Percentiles rank a stretch among this genome's conserved stretches.
These are phyloP conservation scores for Apiospora rasikravindrae DNA, from an alignment of 2,329 filamentous ascomycete genomes.

Conservation along the genomic window DNA sequence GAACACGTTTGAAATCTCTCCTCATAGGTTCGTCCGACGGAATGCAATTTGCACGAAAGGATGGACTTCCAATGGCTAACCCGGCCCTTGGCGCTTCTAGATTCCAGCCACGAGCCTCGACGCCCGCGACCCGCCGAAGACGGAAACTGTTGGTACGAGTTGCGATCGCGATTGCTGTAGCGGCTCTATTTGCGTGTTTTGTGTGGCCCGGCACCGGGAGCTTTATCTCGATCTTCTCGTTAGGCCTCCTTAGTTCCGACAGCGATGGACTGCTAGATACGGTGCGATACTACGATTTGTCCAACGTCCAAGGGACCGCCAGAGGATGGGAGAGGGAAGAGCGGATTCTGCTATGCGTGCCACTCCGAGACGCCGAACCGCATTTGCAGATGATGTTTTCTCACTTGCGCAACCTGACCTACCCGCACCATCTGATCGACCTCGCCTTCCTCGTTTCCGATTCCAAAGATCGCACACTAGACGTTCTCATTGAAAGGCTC, in stretches of 20 bases:
- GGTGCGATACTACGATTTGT: slow-evolving; percentile 95
- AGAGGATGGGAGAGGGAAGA: slow-evolving; percentile 97
- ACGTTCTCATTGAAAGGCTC: slow-evolving; percentile 75
- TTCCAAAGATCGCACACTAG: slow-evolving; percentile 89
- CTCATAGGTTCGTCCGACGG: slow-evolving; percentile 72
- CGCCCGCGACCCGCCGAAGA: slow-evolving; percentile 72
- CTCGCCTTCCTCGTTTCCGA: slow-evolving; percentile 96
- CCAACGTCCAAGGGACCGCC: slow-evolving; percentile 87
- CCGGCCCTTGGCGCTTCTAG: slow-evolving; percentile 51
- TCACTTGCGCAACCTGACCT: slow-evolving; percentile 95
- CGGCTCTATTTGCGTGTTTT: slow-evolving; percentile 74
- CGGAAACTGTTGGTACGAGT: slow-evolving; percentile 75
- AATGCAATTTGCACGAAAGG: neutral
- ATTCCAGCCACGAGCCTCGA: slow-evolving; percentile 83
- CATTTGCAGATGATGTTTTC: slow-evolving; percentile 98
- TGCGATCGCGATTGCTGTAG: slow-evolving; percentile 60
- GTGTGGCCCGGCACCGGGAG: slow-evolving; percentile 71
- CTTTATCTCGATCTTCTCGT: slow-evolving; percentile 65
- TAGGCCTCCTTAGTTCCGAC: slow-evolving; percentile 71
- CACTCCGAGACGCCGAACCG: slow-evolving; percentile 87
- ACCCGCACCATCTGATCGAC: slow-evolving; percentile 95
- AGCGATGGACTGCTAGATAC: slow-evolving; percentile 86
- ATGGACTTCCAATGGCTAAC: slow-evolving; percentile 20
- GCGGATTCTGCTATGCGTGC: slow-evolving; percentile 92
- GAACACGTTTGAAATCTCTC: slow-evolving; percentile 84